phyloP scores from a whole-genome alignment of 2,329 filamentous ascomycete genomes.

The Colletotrichum sp. region DNA sequence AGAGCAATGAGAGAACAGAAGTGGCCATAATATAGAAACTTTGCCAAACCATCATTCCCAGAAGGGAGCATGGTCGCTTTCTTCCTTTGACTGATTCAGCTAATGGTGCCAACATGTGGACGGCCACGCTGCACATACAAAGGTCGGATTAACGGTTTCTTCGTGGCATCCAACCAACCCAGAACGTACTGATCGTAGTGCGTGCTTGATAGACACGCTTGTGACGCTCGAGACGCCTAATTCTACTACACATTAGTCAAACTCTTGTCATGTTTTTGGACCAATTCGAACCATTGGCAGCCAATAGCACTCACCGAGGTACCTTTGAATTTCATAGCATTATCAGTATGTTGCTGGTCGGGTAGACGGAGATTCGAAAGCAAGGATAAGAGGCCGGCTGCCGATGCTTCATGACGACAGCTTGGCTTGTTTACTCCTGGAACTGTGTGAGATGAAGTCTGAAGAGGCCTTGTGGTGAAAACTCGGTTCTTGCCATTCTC shows the following conservation, averaged over 20 bases:
- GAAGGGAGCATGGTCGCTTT: background rate
- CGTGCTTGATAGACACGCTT: background rate
- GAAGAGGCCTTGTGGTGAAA: background rate
- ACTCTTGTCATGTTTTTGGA: background rate
- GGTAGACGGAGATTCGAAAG: background rate
- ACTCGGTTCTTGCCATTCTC: background rate
- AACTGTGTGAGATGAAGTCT: background rate
- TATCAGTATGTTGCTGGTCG: background rate
- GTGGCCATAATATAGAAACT: background rate
- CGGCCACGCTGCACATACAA: background rate
- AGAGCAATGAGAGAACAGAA: background rate
- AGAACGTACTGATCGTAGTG: background rate
- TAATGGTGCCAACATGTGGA: background rate
- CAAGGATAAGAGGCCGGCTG: background rate
- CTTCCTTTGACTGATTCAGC: background rate
- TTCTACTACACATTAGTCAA: background rate
- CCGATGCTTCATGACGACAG: background rate
- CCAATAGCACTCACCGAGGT: background rate
- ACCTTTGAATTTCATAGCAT: background rate
- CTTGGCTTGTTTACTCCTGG: background rate
- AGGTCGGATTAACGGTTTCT: background rate
- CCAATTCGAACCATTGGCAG: background rate
- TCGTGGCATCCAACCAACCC: background rate
- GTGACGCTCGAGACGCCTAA: background rate
- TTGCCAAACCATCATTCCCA: background rate